A percentile compares a stretch with the other conserved stretches of the same genome.
phyloP scores from a whole-genome alignment of 192 early-diverging fungal genomes.

The Coemansia sp. region DNA sequence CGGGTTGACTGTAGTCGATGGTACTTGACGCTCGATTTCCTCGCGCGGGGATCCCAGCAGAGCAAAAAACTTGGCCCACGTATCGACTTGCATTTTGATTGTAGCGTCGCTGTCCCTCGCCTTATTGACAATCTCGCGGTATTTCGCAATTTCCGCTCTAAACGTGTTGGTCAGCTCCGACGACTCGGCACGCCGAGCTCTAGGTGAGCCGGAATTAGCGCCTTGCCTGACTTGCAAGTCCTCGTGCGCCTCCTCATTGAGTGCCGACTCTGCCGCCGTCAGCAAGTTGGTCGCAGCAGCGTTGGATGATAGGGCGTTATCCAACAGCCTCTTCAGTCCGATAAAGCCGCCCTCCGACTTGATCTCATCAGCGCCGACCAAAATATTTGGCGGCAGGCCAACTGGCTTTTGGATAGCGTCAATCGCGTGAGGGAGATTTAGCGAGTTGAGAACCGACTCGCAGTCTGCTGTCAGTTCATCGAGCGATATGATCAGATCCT shows the following conservation, averaged over 20 bases:
- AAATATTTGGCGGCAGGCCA: slow-evolving; percentile 70
- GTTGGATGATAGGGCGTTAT: slow-evolving; percentile 61
- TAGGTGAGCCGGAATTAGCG: background rate
- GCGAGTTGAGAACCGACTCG: slow-evolving; percentile 68
- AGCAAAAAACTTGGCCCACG: slow-evolving; percentile 46
- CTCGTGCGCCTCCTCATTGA: slow-evolving; percentile 44
- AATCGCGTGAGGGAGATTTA: slow-evolving; percentile 72
- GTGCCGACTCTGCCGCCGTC: slow-evolving; percentile 58
- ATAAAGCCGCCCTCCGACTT: slow-evolving; percentile 69
- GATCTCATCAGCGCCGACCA: slow-evolving; percentile 77
- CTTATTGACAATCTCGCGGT: slow-evolving; percentile 67
- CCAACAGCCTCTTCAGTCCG: slow-evolving; percentile 65
- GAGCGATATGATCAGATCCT: slow-evolving; percentile 64
- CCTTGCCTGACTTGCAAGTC: slow-evolving; percentile 29
- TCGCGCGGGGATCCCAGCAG: slow-evolving; percentile 37
- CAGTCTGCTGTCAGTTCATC: slow-evolving; percentile 71
- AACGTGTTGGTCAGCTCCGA: slow-evolving; percentile 42
- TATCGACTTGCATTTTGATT: slow-evolving; percentile 56
- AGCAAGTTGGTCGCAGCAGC: slow-evolving; percentile 58
- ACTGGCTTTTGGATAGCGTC: slow-evolving; percentile 77
- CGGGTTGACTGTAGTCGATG: slow-evolving; percentile 62
- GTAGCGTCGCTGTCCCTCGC: slow-evolving; percentile 74
- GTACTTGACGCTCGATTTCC: slow-evolving; percentile 61
- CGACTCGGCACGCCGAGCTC: slow-evolving; percentile 24
- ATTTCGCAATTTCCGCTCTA: slow-evolving; percentile 48